Base-by-base conservation (phyloP, 768 basidiomycete species). In the Boletus rufocinnamomeus region DNA sequence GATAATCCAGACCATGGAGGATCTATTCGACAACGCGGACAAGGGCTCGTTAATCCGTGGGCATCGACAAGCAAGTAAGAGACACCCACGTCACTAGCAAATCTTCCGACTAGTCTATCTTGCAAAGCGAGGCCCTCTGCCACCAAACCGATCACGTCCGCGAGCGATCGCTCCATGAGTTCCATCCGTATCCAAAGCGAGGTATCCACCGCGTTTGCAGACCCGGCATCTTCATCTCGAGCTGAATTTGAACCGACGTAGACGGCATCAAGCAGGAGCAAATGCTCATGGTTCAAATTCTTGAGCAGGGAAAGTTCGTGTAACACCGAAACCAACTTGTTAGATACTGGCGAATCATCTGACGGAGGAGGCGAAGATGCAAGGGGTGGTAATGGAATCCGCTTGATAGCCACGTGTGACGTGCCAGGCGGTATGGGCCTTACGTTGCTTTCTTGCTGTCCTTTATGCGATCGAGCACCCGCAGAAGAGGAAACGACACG, bases 151-250 rank as follows among this genome's bases (percentile, higher is more conserved):
- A 93, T 78, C 47, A 94, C 81, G 69, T 94, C 92, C 64, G 92
- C 92, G 63, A 94, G 75, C 68, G 90, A 92, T 61, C 91, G 80
- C 65, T 92, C 90, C 91, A 94, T 92, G 34, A 93, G 82, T 70
- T 93, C 91, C 92, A 94, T 94, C 61, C 87, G 77, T 50, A 94
- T 87, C 92, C 92, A 94, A 38, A 94, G 72, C 57, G 85, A 81
- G 61, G 84, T 83, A 57, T 85, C 86, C 23, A 74, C 63, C 8
- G 30, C 35, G 4, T 32, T 28, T 4, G 60, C 53, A 28, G 50
- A 55, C 23, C 53, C 49, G 3, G 17, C 19, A 23, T 57, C 57
- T 53, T 77, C 76, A 45, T 72, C 75, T 37, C 77, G 76, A 4
- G 45, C 40, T 7, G 58, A 32, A 19, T 52, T 49, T 8, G 86